Conservation (phyloP, 2,329 filamentous ascomycete genomes). For the Cladosporium oxysporum region DNA sequence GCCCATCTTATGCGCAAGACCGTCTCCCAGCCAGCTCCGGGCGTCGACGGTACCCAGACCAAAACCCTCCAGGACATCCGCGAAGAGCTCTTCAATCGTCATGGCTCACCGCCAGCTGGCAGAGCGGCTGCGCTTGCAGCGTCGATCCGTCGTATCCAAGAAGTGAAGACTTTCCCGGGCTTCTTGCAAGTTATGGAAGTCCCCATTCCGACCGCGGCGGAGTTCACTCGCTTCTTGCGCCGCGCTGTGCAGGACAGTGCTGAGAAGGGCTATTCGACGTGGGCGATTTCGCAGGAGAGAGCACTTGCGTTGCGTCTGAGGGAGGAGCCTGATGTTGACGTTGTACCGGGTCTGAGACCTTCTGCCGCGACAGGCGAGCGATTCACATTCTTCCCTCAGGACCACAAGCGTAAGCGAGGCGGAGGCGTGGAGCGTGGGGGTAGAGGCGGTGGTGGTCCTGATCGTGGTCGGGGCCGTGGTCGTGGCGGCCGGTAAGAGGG, state of each 20-base stretch:
- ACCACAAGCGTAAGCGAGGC: neutral
- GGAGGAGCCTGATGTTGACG: slow-evolving; percentile 19
- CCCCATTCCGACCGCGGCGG: slow-evolving; percentile 8
- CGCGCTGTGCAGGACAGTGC: slow-evolving; percentile 24
- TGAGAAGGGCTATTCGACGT: slow-evolving; percentile 25
- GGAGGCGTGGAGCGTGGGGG: neutral
- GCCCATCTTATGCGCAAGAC: slow-evolving; percentile 27
- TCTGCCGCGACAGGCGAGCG: neutral
- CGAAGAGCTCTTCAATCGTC: slow-evolving; percentile 26
- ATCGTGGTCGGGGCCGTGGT: neutral
- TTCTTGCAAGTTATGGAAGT: slow-evolving; percentile 26
- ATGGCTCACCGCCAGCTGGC: slow-evolving; percentile 27
- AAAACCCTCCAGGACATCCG: slow-evolving; percentile 23
- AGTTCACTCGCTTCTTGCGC: slow-evolving; percentile 25
- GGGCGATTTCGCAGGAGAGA: slow-evolving; percentile 25
- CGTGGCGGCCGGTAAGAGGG: neutral
- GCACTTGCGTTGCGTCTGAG: slow-evolving; percentile 24
- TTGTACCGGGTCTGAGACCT: neutral
- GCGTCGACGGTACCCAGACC: neutral
- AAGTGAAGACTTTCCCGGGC: slow-evolving; percentile 24
- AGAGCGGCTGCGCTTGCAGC: slow-evolving; percentile 25
- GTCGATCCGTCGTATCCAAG: slow-evolving; percentile 25
- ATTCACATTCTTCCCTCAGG: neutral
- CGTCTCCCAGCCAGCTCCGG: slow-evolving; percentile 19
- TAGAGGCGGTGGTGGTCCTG: neutral